A percentile compares a stretch with the other conserved stretches of the same genome.
Evolutionary conservation across 306 rosid genomes (phyloP).

Genomic region (Pyrus bretschneideri): DNA sequence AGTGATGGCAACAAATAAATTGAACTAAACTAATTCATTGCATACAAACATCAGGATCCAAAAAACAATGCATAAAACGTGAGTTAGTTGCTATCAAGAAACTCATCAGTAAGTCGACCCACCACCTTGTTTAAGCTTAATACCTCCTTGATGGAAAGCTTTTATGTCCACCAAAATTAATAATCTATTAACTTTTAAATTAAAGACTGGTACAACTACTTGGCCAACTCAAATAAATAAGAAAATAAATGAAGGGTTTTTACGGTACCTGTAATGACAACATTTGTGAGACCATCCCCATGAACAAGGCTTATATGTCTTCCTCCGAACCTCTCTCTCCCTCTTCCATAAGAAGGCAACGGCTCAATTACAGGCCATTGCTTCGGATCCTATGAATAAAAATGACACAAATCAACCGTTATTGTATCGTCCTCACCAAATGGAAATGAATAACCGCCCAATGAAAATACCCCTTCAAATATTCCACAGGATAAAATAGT

Average conservation of each 20-base stretch:
- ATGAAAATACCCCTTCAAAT: too few species aligned
- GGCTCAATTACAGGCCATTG: constrained; percentile 92
- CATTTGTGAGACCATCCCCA: constrained; percentile 74
- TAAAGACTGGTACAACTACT: not conserved
- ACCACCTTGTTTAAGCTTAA: not conserved
- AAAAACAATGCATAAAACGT: not conserved
- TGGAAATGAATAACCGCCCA: not conserved
- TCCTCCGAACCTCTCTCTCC: constrained; percentile 90
- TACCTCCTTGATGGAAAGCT: not conserved
- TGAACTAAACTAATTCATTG: not conserved
- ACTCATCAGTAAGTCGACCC: not conserved
- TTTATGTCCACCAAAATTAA: not conserved
- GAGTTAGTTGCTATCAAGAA: not conserved
- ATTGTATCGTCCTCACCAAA: not conserved
- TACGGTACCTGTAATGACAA: constrained; percentile 74
- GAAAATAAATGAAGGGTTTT: not conserved
- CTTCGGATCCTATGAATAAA: constrained; percentile 46
- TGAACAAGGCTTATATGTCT: constrained; percentile 96
- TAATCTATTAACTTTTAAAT: not conserved
- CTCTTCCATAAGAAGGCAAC: constrained; percentile 91
- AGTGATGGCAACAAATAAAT: not conserved
- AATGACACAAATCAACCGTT: not conserved
- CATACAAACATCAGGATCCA: not conserved
- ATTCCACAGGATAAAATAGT: too few species aligned
- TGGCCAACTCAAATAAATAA: not conserved